Evolutionary conservation across 805 yeast genomes (phyloP).

Genomic region (Lachancea lanzarotensis): DNA sequence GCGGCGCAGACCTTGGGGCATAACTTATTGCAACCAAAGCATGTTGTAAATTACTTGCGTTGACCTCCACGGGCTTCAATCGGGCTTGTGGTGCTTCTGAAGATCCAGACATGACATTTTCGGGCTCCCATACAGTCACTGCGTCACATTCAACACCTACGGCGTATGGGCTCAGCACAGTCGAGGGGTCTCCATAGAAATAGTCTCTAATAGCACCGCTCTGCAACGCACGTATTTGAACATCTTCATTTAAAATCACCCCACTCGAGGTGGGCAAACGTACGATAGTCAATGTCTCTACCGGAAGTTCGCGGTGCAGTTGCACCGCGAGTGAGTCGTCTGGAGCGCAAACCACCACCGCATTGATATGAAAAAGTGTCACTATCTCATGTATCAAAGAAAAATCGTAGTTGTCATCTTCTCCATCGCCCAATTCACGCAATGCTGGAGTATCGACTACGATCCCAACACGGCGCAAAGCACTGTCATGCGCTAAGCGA

Average conservation of each 20-base stretch:
- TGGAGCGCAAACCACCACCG: slow-evolving; percentile 17
- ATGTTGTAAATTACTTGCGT: slow-evolving; percentile 58
- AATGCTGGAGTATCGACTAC: slow-evolving; percentile 29
- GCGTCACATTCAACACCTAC: slow-evolving; percentile 63
- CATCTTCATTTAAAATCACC: slow-evolving; percentile 65
- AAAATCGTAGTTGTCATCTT: slow-evolving; percentile 3
- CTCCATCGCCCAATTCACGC: slow-evolving; percentile 12
- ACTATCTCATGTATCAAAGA: slow-evolving; percentile 16
- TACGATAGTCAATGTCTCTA: slow-evolving; percentile 31
- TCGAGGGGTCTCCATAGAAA: slow-evolving; percentile 70
- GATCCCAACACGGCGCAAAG: slow-evolving; percentile 30
- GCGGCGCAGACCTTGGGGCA: slow-evolving; percentile 42
- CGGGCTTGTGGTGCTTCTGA: slow-evolving; percentile 27
- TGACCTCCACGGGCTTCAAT: slow-evolving; percentile 39
- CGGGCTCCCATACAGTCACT: slow-evolving; percentile 57
- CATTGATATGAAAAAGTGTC: slow-evolving; percentile 18
- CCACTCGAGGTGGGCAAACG: slow-evolving; percentile 72
- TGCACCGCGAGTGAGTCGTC: slow-evolving; percentile 11
- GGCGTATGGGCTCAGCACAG: slow-evolving; percentile 77
- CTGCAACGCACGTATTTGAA: slow-evolving; percentile 62
- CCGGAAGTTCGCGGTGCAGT: slow-evolving; percentile 18
- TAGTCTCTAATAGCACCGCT: slow-evolving; percentile 77
- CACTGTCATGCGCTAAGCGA: slow-evolving; percentile 23
- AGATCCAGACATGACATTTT: slow-evolving; percentile 10
- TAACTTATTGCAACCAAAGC: slow-evolving; percentile 62